Conservation (phyloP, 129 eudicot species). For the Ambrosia trifida region DNA sequence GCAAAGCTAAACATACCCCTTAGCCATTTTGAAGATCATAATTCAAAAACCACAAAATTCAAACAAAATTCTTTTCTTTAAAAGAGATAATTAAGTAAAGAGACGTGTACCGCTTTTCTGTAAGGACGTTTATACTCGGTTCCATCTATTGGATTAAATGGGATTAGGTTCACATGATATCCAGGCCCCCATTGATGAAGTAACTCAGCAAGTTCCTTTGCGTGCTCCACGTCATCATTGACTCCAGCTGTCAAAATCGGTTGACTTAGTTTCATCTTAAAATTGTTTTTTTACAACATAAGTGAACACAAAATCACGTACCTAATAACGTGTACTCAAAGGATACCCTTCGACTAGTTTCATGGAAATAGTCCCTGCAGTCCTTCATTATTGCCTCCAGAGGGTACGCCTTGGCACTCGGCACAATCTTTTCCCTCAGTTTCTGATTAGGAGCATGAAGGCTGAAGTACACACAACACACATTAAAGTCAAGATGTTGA, state of each 20-base stretch:
- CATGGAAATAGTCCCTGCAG: conserved; percentile 85
- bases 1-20: background rate
- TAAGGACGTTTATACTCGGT: conserved; percentile 88
- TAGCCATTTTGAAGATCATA: conserved; percentile 1
- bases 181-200: conserved; percentile 96
- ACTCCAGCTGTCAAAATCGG: conserved; percentile 75
- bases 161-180: conserved; percentile 93
- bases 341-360: conserved; percentile 93
- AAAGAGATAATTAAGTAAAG: background rate
- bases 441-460: conserved; percentile 98
- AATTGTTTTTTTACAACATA: conserved; percentile 5
- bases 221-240: conserved; percentile 87
- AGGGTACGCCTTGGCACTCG: conserved; percentile 98
- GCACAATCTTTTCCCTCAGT: conserved; percentile 87
- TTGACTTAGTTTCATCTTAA: conserved; percentile 2
- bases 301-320: conserved; percentile 30
- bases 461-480: conserved; percentile 47
- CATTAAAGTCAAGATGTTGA: background rate
- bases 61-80: background rate
- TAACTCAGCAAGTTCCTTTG: conserved; percentile 82
- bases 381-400: conserved; percentile 93
- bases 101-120: conserved; percentile 61
- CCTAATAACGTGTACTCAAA: conserved; percentile 97
- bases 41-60: background rate
- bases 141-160: conserved; percentile 88